Conservation (phyloP, 2,329 filamentous ascomycete species). For the Aspergillus phoenicis region DNA sequence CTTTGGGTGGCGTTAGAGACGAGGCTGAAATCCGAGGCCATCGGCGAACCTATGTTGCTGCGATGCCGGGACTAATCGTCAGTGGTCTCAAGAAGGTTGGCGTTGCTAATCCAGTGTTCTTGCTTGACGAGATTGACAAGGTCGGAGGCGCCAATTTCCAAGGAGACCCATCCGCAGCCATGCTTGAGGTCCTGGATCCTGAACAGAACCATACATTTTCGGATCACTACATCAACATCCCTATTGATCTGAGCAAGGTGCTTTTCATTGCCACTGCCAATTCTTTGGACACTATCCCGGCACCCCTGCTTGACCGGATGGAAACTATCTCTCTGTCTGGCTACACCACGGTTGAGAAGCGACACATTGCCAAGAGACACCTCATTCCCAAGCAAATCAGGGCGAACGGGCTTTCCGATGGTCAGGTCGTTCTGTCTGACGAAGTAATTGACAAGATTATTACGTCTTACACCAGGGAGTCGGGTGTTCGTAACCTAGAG, state of each 20-base stretch:
- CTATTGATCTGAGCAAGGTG: conserved; percentile 93
- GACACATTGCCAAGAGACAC: conserved; percentile 89
- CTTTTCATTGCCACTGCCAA: conserved; percentile 98
- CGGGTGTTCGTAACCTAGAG: conserved; percentile 93
- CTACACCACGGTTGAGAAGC: conserved; percentile 96
- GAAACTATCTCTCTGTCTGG: conserved; percentile 91
- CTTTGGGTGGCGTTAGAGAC: conserved; percentile 90
- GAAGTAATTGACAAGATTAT: conserved; percentile 94
- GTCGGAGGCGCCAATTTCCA: conserved; percentile 88
- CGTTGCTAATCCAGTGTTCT: conserved; percentile 90
- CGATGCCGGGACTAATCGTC: conserved; percentile 96
- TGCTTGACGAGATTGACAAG: conserved; percentile 98
- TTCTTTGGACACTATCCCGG: conserved; percentile 87
- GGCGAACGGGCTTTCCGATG: conserved; percentile 78
- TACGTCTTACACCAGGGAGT: conserved; percentile 93
- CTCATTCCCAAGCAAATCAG: conserved; percentile 95
- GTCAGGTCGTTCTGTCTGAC: conserved; percentile 74
- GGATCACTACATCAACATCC: conserved; percentile 95
- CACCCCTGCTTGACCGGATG: conserved; percentile 95
- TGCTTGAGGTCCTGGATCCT: conserved; percentile 96
- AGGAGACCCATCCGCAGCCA: conserved; percentile 92
- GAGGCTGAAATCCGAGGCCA: conserved; percentile 97
- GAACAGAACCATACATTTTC: conserved; percentile 95
- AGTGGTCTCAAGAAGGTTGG: conserved; percentile 94
- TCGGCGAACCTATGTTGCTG: conserved; percentile 91